Conservation (phyloP, 164 flowering plant genomes). For the Liquidambar formosana region DNA sequence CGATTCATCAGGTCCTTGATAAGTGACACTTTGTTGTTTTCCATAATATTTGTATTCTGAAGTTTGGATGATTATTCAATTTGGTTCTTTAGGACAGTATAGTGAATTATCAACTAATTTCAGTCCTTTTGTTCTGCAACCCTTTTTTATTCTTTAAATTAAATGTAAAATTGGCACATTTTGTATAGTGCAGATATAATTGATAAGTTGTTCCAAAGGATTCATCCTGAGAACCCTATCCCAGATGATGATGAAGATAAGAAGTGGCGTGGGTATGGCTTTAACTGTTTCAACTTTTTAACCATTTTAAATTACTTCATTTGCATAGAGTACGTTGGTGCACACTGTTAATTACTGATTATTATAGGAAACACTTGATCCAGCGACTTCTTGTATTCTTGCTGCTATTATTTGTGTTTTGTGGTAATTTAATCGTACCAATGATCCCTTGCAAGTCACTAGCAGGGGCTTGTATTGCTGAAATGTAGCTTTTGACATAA, state of each 20-base stretch:
- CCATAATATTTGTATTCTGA: neutral
- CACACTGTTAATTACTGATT: too few relatives aligned
- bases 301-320: too few relatives aligned
- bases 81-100: neutral
- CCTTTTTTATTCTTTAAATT: neutral
- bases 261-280: slow-evolving; percentile 73
- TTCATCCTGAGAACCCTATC: slow-evolving; percentile 33
- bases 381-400: neutral
- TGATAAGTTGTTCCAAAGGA: slow-evolving; percentile 46
- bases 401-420: neutral
- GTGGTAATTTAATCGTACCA: too few relatives aligned
- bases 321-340: too few relatives aligned
- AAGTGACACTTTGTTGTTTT: neutral
- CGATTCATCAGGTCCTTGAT: slow-evolving; percentile 79
- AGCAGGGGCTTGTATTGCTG: neutral
- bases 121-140: neutral
- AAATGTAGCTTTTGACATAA: neutral
- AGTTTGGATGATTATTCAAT: neutral
- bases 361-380: too few relatives aligned
- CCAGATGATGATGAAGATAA: slow-evolving; percentile 62
- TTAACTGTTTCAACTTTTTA: neutral
- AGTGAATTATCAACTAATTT: neutral
- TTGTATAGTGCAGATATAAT: slow-evolving; percentile 55
- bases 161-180: neutral
- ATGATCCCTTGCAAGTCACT: too few relatives aligned